Percentiles rank a stretch among this genome's conserved stretches.
phyloP scores from a whole-genome alignment of 73 alveolate species.

The Tetrahymena elliotti region DNA sequence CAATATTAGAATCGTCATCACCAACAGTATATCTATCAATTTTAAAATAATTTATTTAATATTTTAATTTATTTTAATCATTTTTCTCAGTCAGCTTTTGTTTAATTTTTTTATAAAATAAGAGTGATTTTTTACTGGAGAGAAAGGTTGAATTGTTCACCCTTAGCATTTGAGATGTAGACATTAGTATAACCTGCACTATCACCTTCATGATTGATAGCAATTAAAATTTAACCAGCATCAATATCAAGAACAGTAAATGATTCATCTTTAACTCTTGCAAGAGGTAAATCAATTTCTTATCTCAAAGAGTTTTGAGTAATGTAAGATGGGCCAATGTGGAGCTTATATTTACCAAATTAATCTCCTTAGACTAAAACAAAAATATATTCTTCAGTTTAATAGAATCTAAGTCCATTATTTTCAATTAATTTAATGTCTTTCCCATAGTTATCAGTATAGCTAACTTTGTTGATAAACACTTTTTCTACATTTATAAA shows the following conservation, averaged over 20 bases:
- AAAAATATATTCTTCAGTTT: background rate
- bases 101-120: no score
- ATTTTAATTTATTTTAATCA: background rate
- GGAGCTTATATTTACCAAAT: background rate
- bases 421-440: background rate
- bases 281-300: background rate
- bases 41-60: background rate
- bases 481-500: background rate
- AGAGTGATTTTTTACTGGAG: background rate
- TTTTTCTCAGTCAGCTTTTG: background rate
- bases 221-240: background rate
- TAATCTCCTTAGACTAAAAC: background rate
- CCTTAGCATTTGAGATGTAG: background rate
- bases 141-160: background rate
- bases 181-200: background rate
- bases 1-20: conserved; percentile 7
- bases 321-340: background rate
- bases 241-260: background rate
- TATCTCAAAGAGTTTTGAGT: background rate
- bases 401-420: background rate
- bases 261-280: background rate
- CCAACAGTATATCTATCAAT: background rate
- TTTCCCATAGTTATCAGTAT: background rate
- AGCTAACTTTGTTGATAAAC: background rate
- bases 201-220: background rate